Evolutionary conservation across 2,329 filamentous ascomycete genomes (phyloP).

Genomic region (Diplodia mutila): DNA sequence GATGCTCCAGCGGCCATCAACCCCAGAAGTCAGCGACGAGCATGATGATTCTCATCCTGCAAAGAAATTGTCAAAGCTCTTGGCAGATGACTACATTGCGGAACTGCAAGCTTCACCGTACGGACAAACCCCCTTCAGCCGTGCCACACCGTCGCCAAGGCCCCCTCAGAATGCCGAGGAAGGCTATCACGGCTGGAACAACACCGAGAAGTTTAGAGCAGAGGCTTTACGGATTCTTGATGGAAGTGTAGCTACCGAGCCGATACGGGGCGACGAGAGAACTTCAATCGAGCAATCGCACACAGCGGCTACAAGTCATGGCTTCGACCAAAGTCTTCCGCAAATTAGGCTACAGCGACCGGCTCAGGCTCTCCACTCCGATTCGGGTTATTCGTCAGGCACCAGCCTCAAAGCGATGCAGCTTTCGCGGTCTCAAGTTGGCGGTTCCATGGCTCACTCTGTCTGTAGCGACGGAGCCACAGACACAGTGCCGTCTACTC

Average conservation of each 20-base stretch:
- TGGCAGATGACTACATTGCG: slow-evolving; percentile 36
- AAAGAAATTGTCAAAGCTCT: not conserved
- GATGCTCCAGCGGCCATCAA: not conserved
- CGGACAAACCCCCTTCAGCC: slow-evolving; percentile 13
- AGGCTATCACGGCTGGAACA: not conserved
- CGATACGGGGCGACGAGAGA: slow-evolving; percentile 16
- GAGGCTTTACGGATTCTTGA: slow-evolving; percentile 35
- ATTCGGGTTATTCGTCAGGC: slow-evolving; percentile 48
- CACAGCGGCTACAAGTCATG: not conserved
- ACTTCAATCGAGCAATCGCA: not conserved
- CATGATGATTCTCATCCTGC: not conserved
- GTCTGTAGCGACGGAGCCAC: not conserved
- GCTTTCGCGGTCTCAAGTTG: not conserved
- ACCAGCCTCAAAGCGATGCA: slow-evolving; percentile 32
- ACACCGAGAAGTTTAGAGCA: slow-evolving; percentile 24
- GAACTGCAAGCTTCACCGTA: slow-evolving; percentile 37
- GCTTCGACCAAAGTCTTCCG: not conserved
- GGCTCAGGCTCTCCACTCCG: slow-evolving; percentile 32
- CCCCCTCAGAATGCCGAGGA: not conserved
- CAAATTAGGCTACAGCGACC: slow-evolving; percentile 16
- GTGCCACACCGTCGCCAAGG: slow-evolving; percentile 2
- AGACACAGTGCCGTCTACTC: not conserved
- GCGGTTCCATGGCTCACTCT: not conserved
- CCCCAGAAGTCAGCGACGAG: not conserved
- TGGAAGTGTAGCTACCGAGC: slow-evolving; percentile 30